Conservation (phyloP, 2,329 filamentous ascomycete genomes). For the Cladorrhinum sp. region DNA sequence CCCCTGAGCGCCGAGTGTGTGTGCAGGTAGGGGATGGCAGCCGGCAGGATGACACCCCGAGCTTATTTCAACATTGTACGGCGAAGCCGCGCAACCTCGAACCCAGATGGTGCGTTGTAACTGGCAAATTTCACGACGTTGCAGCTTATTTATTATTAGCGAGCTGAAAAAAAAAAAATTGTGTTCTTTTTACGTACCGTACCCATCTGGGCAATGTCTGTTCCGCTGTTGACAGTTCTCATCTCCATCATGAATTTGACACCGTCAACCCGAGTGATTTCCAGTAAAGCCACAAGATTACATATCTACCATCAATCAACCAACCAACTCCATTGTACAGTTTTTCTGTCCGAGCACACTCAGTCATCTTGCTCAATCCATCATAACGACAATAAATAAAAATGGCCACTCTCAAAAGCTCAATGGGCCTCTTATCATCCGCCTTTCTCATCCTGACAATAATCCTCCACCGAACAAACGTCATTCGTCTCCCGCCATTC, state of each 20-base stretch:
- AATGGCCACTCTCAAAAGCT: not conserved
- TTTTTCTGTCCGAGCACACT: not conserved
- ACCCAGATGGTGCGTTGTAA: not conserved
- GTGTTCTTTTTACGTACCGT: not conserved
- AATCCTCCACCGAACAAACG: not conserved
- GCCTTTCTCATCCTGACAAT: not conserved
- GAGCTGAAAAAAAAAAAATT: not conserved
- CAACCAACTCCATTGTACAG: too few relatives aligned
- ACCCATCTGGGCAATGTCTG: too few relatives aligned
- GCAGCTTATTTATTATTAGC: not conserved
- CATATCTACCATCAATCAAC: too few relatives aligned
- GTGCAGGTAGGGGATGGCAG: not conserved
- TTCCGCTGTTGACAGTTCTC: too few relatives aligned
- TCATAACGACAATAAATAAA: too few relatives aligned
- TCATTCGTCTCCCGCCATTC: not conserved
- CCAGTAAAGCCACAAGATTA: too few relatives aligned
- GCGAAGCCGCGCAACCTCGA: not conserved
- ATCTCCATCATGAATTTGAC: too few relatives aligned
- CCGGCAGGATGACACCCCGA: not conserved
- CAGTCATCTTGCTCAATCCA: too few relatives aligned
- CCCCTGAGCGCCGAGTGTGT: not conserved
- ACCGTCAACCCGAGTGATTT: too few relatives aligned
- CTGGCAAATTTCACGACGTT: not conserved
- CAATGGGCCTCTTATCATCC: not conserved
- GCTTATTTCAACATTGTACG: not conserved